phyloP scores from a whole-genome alignment of 2,329 filamentous ascomycete species.

The Purpureocillium lavendulum region DNA sequence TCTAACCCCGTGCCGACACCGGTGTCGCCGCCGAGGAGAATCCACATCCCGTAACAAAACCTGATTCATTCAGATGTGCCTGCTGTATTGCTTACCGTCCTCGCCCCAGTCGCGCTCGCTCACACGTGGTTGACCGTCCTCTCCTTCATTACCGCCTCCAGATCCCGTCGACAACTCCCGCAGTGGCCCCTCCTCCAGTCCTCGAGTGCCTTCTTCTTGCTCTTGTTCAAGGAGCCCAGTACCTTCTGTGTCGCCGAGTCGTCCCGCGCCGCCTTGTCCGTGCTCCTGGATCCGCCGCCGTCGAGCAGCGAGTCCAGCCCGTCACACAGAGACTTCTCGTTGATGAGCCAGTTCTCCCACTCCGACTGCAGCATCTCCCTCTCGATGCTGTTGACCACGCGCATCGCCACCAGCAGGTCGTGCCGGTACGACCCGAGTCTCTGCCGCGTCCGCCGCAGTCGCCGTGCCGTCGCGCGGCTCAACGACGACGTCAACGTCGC shows the following conservation, averaged over 20 bases:
- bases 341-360: conserved; percentile 86
- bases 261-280: conserved; percentile 11
- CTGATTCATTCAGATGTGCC: too few species aligned
- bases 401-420: conserved; percentile 82
- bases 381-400: conserved; percentile 84
- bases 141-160: conserved; percentile 20
- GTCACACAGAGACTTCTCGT: conserved; percentile 70
- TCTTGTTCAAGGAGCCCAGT: conserved; percentile 17
- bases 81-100: too few species aligned
- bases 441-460: conserved; percentile 73
- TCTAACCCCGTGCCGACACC: too few species aligned
- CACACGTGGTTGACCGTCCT: conserved; percentile 16
- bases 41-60: too few species aligned
- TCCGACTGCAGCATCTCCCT: conserved; percentile 76
- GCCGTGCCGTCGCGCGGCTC: conserved; percentile 48
- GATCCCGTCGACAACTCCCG: conserved; percentile 44
- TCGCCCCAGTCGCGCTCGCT: too few species aligned
- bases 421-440: conserved; percentile 78
- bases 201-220: conserved; percentile 28
- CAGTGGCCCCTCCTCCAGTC: conserved; percentile 47
- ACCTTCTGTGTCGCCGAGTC: conserved; percentile 21
- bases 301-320: conserved; percentile 43
- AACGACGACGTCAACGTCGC: conserved; percentile 34
- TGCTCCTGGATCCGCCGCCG: conserved; percentile 11
- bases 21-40: too few species aligned